Conservation (phyloP, 73 alveolate genomes). For the Paramecium biaurelia region DNA sequence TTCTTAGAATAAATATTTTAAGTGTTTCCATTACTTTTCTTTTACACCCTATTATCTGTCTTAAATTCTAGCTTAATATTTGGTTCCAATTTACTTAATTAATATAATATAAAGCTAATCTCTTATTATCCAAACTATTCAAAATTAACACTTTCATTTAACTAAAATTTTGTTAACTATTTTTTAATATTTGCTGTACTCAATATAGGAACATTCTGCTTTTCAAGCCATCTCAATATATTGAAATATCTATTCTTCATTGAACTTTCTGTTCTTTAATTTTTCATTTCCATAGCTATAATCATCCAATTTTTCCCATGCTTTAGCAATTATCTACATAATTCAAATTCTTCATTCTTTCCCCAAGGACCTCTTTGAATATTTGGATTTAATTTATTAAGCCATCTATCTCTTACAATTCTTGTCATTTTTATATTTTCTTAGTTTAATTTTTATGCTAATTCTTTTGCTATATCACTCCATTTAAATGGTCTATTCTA, state of each 20-base stretch:
- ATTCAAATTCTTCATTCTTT: not conserved
- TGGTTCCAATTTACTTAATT: not conserved
- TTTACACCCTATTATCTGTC: not conserved
- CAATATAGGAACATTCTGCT: not conserved
- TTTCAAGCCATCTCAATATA: not conserved
- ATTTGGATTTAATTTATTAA: not conserved
- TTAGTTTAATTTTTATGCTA: not conserved
- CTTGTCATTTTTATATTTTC: not conserved
- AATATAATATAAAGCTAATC: not conserved
- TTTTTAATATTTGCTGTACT: not conserved
- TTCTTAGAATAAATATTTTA: not conserved
- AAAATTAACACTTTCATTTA: not conserved
- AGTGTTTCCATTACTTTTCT: not conserved
- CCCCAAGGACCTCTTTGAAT: conserved; percentile 16
- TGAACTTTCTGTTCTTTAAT: not conserved
- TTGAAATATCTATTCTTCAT: conserved; percentile 15
- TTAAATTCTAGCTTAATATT: not conserved
- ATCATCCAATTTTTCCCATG: conserved; percentile 13
- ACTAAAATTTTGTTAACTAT: not conserved
- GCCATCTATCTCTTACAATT: not conserved
- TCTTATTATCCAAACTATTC: not conserved
- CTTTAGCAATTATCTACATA: not conserved
- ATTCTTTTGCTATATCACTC: conserved; percentile 20
- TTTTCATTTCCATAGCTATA: not conserved
- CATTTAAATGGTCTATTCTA: not conserved